Percentiles rank a stretch among this genome's conserved stretches.
Evolutionary conservation across 2,329 filamentous ascomycete species (phyloP).

Genomic region (Tolypocladium endophyticum): DNA sequence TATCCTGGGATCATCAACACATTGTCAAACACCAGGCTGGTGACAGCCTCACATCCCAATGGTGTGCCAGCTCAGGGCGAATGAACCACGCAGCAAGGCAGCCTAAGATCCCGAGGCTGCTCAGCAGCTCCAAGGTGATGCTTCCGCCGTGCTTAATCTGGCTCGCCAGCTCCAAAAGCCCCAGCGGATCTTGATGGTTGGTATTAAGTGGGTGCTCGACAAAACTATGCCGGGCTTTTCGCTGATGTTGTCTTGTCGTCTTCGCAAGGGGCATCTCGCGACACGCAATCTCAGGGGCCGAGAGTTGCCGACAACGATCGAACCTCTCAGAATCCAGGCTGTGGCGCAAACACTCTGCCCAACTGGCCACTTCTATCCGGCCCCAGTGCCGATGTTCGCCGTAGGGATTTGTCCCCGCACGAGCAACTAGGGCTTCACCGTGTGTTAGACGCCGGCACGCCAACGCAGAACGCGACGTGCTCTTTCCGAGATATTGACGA

Average conservation of each 20-base stretch:
- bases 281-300: not conserved
- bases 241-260: not conserved
- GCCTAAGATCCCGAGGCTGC: slow-evolving; percentile 63
- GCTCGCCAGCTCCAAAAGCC: slow-evolving; percentile 60
- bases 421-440: not conserved
- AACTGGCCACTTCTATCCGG: slow-evolving; percentile 22
- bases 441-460: not conserved
- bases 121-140: slow-evolving; percentile 61
- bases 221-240: not conserved
- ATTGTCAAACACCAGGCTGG: slow-evolving; percentile 2
- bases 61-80: slow-evolving; percentile 11
- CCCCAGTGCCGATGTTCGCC: slow-evolving; percentile 14
- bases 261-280: slow-evolving; percentile 5
- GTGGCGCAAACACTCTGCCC: slow-evolving; percentile 24
- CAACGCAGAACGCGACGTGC: slow-evolving; percentile 3
- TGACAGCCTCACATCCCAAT: slow-evolving; percentile 4
- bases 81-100: slow-evolving; percentile 56
- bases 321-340: slow-evolving; percentile 23
- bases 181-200: slow-evolving; percentile 63
- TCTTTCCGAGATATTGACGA: slow-evolving; percentile 17
- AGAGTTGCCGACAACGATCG: slow-evolving; percentile 4
- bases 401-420: slow-evolving; percentile 6
- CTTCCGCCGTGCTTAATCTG: slow-evolving; percentile 55
- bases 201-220: not conserved
- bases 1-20: not conserved